phyloP scores from a whole-genome alignment of 208 protist species.

The Acanthamoeba rhysodes region DNA sequence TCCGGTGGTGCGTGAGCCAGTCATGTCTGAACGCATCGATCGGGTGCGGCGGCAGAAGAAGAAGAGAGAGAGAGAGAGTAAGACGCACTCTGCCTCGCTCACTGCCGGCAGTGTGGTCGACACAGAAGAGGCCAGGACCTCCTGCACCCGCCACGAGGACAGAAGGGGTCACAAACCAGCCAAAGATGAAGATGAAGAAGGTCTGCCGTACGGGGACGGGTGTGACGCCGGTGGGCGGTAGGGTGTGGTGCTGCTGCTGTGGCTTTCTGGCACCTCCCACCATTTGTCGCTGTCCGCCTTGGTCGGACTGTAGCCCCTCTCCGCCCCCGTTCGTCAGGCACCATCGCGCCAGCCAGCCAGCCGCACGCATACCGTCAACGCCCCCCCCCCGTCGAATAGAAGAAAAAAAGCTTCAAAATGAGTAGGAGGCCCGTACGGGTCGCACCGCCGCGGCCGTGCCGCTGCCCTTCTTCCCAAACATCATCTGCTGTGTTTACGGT shows the following conservation, averaged over 20 bases:
- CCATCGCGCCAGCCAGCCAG: too few relatives aligned
- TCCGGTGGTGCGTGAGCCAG: too few relatives aligned
- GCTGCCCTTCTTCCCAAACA: conserved; percentile 57
- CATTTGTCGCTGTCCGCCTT: not conserved
- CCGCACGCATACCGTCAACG: too few relatives aligned
- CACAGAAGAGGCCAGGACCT: not conserved
- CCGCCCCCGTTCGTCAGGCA: too few relatives aligned
- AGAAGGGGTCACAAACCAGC: not conserved
- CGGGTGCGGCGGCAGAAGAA: not conserved
- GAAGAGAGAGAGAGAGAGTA: not conserved
- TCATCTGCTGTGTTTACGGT: not conserved
- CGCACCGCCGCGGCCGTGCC: not conserved
- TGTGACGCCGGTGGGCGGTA: not conserved
- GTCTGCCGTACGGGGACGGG: not conserved
- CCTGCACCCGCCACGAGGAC: not conserved
- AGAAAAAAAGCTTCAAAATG: too few relatives aligned
- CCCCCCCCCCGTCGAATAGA: too few relatives aligned
- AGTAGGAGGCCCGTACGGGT: not conserved
- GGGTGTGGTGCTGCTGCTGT: not conserved
- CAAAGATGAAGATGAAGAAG: not conserved
- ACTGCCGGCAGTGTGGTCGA: not conserved
- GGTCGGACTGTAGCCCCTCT: not conserved
- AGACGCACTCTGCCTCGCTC: not conserved
- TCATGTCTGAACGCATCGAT: too few relatives aligned
- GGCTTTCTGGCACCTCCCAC: not conserved